Evolutionary conservation across 139 green algal species (phyloP).

Genomic region (Chlorella sp.): DNA sequence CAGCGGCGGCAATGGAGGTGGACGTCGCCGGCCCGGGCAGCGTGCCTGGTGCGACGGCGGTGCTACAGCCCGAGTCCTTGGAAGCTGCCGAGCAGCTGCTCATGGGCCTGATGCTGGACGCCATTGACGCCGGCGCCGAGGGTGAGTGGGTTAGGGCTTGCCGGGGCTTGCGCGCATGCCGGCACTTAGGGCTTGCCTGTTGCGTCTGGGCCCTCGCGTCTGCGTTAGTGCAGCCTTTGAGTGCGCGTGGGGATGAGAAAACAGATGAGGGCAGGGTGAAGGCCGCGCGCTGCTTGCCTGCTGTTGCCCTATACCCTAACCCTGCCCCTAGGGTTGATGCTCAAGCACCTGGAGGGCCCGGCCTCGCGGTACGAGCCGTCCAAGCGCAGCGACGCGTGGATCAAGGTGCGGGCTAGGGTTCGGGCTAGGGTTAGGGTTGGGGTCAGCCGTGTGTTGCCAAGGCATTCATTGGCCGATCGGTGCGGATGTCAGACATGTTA

Average conservation of each 20-base stretch:
- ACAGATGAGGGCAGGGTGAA: too few relatives aligned
- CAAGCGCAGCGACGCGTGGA: slow-evolving; percentile 67
- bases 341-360: slow-evolving; percentile 65
- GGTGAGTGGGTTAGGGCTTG: slow-evolving; percentile 15
- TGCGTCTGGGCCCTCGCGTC: too few relatives aligned
- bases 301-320: too few relatives aligned
- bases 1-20: too few relatives aligned
- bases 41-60: background rate
- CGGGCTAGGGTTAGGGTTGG: background rate
- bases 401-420: slow-evolving; percentile 35
- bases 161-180: too few relatives aligned
- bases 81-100: slow-evolving; percentile 5
- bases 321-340: slow-evolving; percentile 69
- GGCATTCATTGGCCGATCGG: too few relatives aligned
- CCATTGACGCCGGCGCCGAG: slow-evolving; percentile 18
- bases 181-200: too few relatives aligned
- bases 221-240: too few relatives aligned
- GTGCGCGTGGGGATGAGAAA: too few relatives aligned
- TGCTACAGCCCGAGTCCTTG: background rate
- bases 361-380: slow-evolving; percentile 58
- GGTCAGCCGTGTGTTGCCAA: background rate
- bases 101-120: slow-evolving; percentile 27
- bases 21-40: too few relatives aligned
- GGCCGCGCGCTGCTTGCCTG: too few relatives aligned
- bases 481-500: too few relatives aligned